These are phyloP conservation scores for Euphorbia lathyris DNA, from an alignment of 345 rosid genomes.

Conservation along the genomic window DNA sequence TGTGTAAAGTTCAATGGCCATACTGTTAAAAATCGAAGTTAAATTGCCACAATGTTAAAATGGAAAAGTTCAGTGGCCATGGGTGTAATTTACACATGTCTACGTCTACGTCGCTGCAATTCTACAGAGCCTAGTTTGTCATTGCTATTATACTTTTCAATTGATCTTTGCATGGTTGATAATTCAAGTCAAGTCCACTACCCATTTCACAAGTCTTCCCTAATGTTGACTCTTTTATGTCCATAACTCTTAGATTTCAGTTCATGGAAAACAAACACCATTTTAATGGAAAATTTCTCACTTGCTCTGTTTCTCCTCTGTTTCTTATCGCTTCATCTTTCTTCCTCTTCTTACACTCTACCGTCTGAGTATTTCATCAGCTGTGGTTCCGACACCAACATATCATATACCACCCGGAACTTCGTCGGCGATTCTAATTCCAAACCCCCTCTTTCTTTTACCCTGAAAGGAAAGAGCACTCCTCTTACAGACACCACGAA, in stretches of 20 bases:
- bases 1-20: too few species aligned
- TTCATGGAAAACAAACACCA: too few species aligned
- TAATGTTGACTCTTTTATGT: too few species aligned
- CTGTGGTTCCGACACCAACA: conserved; percentile 41
- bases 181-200: background rate
- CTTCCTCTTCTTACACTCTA: conserved; percentile 25
- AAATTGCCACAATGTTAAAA: too few species aligned
- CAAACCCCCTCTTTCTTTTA: conserved; percentile 16
- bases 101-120: too few species aligned
- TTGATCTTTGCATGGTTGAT: background rate
- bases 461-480: conserved; percentile 15
- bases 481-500: conserved; percentile 3
- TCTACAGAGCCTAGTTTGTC: too few species aligned
- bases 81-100: too few species aligned
- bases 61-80: too few species aligned
- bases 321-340: conserved; percentile 6
- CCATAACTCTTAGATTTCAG: background rate
- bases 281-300: conserved; percentile 16
- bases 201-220: background rate
- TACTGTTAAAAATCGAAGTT: too few species aligned
- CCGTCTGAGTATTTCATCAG: conserved; percentile 46
- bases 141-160: too few species aligned
- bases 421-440: conserved; percentile 38
- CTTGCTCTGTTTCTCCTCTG: conserved; percentile 23
- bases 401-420: background rate